Percentiles rank a stretch among this genome's conserved stretches.
phyloP scores from a whole-genome alignment of 2,329 filamentous ascomycete species.

The Cordyceps tenuipes region DNA sequence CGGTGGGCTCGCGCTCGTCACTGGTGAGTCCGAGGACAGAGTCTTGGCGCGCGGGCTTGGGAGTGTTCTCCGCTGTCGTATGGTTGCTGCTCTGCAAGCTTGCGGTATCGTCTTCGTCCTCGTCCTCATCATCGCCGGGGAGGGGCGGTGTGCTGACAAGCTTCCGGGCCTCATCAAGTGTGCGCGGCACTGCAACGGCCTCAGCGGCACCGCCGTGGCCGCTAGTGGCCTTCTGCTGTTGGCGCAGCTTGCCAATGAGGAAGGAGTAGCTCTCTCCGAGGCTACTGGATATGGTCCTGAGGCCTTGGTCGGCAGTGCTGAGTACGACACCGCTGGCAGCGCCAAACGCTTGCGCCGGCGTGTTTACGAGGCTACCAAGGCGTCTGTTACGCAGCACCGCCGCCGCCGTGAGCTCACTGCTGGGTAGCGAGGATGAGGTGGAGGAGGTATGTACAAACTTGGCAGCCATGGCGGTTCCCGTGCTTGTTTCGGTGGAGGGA shows the following conservation, averaged over 20 bases:
- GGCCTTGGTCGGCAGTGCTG: slow-evolving; percentile 79
- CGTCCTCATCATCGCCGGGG: slow-evolving; percentile 32
- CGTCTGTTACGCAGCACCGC: slow-evolving; percentile 59
- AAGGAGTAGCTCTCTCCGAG: slow-evolving; percentile 92
- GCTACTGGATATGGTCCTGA: slow-evolving; percentile 87
- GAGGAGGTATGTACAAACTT: slow-evolving; percentile 18
- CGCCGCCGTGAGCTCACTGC: slow-evolving; percentile 34
- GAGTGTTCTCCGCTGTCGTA: slow-evolving; percentile 30
- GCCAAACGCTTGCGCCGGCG: slow-evolving; percentile 71
- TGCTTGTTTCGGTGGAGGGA: slow-evolving; percentile 23
- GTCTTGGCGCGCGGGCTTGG: slow-evolving; percentile 38
- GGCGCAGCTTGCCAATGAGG: slow-evolving; percentile 77
- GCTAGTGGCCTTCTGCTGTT: slow-evolving; percentile 39
- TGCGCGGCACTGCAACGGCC: slow-evolving; percentile 66
- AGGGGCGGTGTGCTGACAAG: slow-evolving; percentile 67
- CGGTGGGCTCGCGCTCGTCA: slow-evolving; percentile 67
- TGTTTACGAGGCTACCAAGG: slow-evolving; percentile 78
- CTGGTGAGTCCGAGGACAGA: slow-evolving; percentile 59
- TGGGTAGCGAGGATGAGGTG: slow-evolving; percentile 22
- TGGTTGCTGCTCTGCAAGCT: slow-evolving; percentile 44
- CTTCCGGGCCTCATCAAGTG: slow-evolving; percentile 84
- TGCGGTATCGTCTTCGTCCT: slow-evolving; percentile 43
- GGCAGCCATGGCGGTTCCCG: slow-evolving; percentile 24
- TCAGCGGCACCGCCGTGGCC: slow-evolving; percentile 23
- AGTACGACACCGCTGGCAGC: slow-evolving; percentile 78